phyloP scores from a whole-genome alignment of 2,329 filamentous ascomycete genomes.

The Cytospora paraplurivora region DNA sequence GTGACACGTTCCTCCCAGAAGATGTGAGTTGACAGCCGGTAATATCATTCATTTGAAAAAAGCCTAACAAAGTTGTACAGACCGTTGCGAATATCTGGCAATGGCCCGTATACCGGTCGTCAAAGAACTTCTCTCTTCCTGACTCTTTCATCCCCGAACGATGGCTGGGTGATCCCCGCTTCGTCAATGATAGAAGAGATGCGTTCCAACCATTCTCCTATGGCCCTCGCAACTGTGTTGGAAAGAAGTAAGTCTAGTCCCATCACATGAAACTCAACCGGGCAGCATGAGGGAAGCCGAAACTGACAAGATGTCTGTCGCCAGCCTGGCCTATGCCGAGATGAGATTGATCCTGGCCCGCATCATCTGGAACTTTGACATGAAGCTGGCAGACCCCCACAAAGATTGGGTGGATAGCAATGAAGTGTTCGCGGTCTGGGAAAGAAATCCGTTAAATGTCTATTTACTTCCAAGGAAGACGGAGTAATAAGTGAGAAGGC shows the following conservation, averaged over 20 bases:
- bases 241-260: slow-evolving; percentile 46
- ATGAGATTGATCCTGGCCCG: slow-evolving; percentile 49
- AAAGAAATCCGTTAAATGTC: slow-evolving; percentile 39
- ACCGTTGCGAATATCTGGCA: slow-evolving; percentile 47
- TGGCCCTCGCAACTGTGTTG: slow-evolving; percentile 51
- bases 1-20: slow-evolving; percentile 36
- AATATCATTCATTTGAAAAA: neutral
- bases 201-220: slow-evolving; percentile 48
- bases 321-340: slow-evolving; percentile 50
- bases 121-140: slow-evolving; percentile 46
- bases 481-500: neutral
- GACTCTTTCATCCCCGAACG: slow-evolving; percentile 50
- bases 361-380: slow-evolving; percentile 50
- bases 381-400: slow-evolving; percentile 39
- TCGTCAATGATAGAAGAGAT: slow-evolving; percentile 41
- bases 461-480: slow-evolving; percentile 34
- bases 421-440: slow-evolving; percentile 39
- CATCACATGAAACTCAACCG: neutral
- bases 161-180: slow-evolving; percentile 43
- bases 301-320: slow-evolving; percentile 3
- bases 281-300: neutral
- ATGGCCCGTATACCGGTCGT: slow-evolving; percentile 44
- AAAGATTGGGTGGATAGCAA: slow-evolving; percentile 40
- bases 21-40: slow-evolving; percentile 34
- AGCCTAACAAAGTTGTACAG: slow-evolving; percentile 33